Evolutionary conservation across 2,329 filamentous ascomycete species (phyloP).

Genomic region (Aureobasidium musti): DNA sequence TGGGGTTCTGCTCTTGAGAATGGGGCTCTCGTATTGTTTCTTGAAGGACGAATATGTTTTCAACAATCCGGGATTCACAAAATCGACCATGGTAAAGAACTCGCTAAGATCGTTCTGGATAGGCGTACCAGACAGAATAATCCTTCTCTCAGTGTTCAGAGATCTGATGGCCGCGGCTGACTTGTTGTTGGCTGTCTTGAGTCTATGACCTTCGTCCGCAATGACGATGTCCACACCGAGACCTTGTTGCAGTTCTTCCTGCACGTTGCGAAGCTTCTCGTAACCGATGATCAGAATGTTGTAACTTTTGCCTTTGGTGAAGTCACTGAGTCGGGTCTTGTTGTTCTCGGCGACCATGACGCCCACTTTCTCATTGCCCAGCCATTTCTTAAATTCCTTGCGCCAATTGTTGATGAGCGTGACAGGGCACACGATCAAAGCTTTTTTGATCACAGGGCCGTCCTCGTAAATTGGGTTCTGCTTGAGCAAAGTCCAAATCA

Average conservation of each 20-base stretch:
- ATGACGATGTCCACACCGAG: conserved; percentile 68
- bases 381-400: conserved; percentile 72
- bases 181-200: conserved; percentile 70
- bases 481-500: conserved; percentile 71
- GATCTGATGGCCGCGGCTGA: conserved; percentile 66
- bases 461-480: conserved; percentile 66
- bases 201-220: conserved; percentile 67
- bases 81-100: conserved; percentile 68
- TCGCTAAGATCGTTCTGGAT: conserved; percentile 69
- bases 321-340: conserved; percentile 63
- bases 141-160: conserved; percentile 60
- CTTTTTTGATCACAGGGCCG: conserved; percentile 66
- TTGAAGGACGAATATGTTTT: conserved; percentile 65
- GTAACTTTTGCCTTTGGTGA: conserved; percentile 68
- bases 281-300: conserved; percentile 74
- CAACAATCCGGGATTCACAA: conserved; percentile 67
- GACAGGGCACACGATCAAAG: conserved; percentile 71
- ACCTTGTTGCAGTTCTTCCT: conserved; percentile 65
- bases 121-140: conserved; percentile 67
- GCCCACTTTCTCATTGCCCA: conserved; percentile 68
- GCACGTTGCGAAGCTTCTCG: conserved; percentile 66
- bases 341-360: conserved; percentile 66
- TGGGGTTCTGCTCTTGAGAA: conserved; percentile 64
- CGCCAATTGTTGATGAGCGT: conserved; percentile 73
- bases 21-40: conserved; percentile 64